Conservation (phyloP, 192 early-diverging fungal species). For the Dissophora ornata region DNA sequence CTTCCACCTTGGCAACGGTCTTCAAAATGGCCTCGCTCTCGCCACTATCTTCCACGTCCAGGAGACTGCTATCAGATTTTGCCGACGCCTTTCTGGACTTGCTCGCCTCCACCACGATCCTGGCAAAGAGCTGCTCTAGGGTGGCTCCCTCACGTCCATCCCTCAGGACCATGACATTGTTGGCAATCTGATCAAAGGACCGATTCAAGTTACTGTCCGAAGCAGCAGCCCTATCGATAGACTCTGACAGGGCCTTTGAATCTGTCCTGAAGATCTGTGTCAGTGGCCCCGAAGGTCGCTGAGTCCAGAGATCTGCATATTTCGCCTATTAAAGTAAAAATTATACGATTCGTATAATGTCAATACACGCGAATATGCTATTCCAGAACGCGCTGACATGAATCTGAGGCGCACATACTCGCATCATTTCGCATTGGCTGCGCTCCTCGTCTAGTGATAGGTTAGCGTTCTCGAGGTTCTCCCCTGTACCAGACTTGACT, state of each 20-base stretch:
- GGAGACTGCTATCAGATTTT: conserved; percentile 53
- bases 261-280: conserved; percentile 84
- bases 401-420: conserved; percentile 71
- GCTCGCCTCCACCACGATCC: conserved; percentile 45
- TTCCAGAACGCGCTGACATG: too few relatives aligned
- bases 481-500: conserved; percentile 71
- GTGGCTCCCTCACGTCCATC: conserved; percentile 53
- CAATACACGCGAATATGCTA: too few relatives aligned
- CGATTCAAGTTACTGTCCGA: conserved; percentile 67
- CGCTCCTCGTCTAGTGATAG: conserved; percentile 88
- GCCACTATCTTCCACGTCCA: conserved; percentile 65
- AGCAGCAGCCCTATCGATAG: conserved; percentile 78
- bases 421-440: conserved; percentile 79
- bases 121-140: conserved; percentile 59
- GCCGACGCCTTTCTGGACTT: conserved; percentile 33
- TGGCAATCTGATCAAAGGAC: conserved; percentile 55
- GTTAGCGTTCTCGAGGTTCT: conserved; percentile 73
- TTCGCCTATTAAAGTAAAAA: too few relatives aligned
- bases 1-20: conserved; percentile 73
- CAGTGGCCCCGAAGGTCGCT: conserved; percentile 80
- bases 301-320: conserved; percentile 86
- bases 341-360: too few relatives aligned
- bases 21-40: conserved; percentile 56
- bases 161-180: conserved; percentile 59
- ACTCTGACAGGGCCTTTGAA: conserved; percentile 75